phyloP scores from a whole-genome alignment of 805 yeast species.

The Yarrowia keelungensis region DNA sequence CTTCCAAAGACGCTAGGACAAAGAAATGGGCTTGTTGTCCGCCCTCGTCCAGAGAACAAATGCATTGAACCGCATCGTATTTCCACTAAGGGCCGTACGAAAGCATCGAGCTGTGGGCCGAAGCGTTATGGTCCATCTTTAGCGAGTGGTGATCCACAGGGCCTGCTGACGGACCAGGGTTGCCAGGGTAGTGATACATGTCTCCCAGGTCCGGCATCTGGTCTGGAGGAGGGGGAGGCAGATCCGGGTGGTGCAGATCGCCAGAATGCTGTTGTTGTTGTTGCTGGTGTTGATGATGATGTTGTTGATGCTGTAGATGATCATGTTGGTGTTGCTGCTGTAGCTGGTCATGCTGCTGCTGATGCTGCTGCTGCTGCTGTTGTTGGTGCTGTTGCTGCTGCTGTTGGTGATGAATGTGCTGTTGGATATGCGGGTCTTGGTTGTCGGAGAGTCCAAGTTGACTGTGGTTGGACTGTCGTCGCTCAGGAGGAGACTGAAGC shows the following conservation, averaged over 20 bases:
- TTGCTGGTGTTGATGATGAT: neutral
- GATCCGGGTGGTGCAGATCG: conserved; percentile 4
- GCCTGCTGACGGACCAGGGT: neutral
- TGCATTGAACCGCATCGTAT: conserved; percentile 18
- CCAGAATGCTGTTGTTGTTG: conserved; percentile 13
- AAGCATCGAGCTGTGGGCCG: conserved; percentile 13
- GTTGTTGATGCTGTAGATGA: neutral
- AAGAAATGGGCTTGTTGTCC: conserved; percentile 2
- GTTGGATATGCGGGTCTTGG: conserved; percentile 17
- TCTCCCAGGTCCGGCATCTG: conserved; percentile 10
- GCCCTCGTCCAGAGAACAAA: neutral
- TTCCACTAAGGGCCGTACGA: conserved; percentile 14
- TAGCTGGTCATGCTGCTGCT: neutral
- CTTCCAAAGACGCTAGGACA: conserved; percentile 9
- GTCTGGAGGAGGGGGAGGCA: conserved; percentile 2
- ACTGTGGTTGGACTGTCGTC: conserved; percentile 23
- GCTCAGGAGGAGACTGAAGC: conserved; percentile 6
- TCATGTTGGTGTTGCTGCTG: conserved; percentile 3
- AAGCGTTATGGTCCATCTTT: conserved; percentile 7
- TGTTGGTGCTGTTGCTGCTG: conserved; percentile 16
- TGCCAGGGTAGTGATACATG: conserved; percentile 7
- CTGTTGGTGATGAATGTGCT: conserved; percentile 17
- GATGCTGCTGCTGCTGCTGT: conserved; percentile 5
- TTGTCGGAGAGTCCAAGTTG: neutral
- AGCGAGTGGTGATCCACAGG: conserved; percentile 9